Base-by-base conservation (phyloP, 345 rosid genomes). In the Eucalyptus globulus region DNA sequence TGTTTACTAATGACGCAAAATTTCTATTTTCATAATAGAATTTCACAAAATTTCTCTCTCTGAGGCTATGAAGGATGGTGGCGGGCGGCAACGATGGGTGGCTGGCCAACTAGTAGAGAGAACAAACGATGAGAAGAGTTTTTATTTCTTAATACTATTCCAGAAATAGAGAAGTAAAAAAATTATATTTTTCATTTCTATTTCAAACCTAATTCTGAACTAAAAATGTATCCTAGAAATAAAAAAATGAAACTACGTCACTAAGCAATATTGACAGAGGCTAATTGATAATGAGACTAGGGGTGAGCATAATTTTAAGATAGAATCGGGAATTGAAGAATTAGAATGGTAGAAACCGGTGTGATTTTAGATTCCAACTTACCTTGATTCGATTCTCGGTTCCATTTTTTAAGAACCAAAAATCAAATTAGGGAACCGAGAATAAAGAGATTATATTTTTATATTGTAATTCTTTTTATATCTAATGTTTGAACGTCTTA, bases 341-440 rank as follows among this genome's bases (percentile, higher is more conserved):
- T 1, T 53, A 53, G 56, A 53, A 53, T 53, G 56, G 10, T 53
- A 19, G 9, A 19, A 53, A 24, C 29, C 0, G 1, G 12, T 9
- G 0, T 0, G 13, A 21, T 56, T 56, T 24, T 24, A 22, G 27
- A 56, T 22, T 56, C 0, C 2, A 0, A 21, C 0, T 0, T 24
- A 56, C 62, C 60, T 0, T 4, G 0, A 24, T 56, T 21, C 3
- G 6, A 56, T 53, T 53, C 10, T 53, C 5, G 1, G 0, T 24
- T 56, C 29, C 62, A 56, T 9, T 56, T 56, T 56, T 56, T 22
- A 24, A 0, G 62, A 56, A 56, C 62, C 27, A 56, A 10, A 24
- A 56, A 1, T 56, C 1, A 2, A 24, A 56, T 24, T 10, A 4
- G 27, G 6, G 62, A 56, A 2, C 3, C 0, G 0, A 56, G 27